Conservation (phyloP, 106 monocot species). For the Vanilla planifolia region DNA sequence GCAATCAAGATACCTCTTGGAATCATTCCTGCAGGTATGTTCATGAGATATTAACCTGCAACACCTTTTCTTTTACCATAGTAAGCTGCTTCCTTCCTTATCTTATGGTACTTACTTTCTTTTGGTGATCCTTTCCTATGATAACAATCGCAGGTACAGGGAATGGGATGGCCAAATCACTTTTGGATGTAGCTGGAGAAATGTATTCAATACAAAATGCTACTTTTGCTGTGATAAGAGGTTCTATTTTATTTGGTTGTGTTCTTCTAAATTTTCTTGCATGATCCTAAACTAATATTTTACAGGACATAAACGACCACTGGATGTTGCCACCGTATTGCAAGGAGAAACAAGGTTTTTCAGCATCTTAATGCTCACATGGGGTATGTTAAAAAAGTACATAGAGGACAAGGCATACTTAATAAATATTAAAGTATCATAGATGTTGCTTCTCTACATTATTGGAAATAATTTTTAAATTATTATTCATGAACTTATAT, state of each 20-base stretch:
- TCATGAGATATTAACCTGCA: background rate
- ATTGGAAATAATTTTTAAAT: background rate
- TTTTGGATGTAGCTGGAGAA: slow-evolving; percentile 52
- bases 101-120: no score
- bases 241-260: slow-evolving; percentile 20
- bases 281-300: background rate
- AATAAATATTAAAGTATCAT: background rate
- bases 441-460: background rate
- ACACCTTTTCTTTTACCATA: no score
- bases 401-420: background rate
- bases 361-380: slow-evolving; percentile 85
- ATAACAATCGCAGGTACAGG: slow-evolving; percentile 55
- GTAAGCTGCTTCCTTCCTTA: no score
- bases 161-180: slow-evolving; percentile 94
- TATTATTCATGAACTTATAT: background rate
- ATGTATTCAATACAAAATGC: slow-evolving; percentile 53
- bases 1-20: slow-evolving; percentile 87
- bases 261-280: background rate
- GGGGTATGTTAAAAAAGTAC: slow-evolving; percentile 61
- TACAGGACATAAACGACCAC: slow-evolving; percentile 54
- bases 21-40: slow-evolving; percentile 89
- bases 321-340: slow-evolving; percentile 77
- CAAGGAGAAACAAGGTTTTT: slow-evolving; percentile 80
- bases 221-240: slow-evolving; percentile 71
- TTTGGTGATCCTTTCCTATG: background rate